A percentile compares a stretch with the other conserved stretches of the same genome.
phyloP scores from a whole-genome alignment of 805 yeast genomes.

The Schwanniomyces polymorphus region DNA sequence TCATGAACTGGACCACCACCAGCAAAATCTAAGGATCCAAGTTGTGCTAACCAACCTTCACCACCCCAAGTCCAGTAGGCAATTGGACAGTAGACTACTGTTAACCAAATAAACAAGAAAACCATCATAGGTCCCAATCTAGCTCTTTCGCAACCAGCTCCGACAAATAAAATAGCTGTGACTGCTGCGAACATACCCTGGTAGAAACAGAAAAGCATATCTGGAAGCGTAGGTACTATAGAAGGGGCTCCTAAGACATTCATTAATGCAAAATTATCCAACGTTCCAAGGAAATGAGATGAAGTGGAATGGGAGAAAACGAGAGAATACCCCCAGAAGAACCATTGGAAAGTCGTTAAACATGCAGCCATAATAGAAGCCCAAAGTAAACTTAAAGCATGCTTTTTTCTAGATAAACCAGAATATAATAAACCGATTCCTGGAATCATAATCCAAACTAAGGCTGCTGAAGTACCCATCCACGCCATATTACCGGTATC shows the following conservation, averaged over 20 bases:
- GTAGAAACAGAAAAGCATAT: slow-evolving; percentile 83
- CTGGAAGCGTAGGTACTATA: slow-evolving; percentile 73
- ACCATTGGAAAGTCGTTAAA: slow-evolving; percentile 90
- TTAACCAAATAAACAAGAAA: slow-evolving; percentile 89
- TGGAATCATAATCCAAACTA: slow-evolving; percentile 96
- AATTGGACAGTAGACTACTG: slow-evolving; percentile 92
- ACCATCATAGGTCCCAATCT: slow-evolving; percentile 96
- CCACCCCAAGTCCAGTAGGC: slow-evolving; percentile 99
- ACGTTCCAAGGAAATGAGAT: slow-evolving; percentile 74
- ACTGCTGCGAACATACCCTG: slow-evolving; percentile 97
- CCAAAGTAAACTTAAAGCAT: slow-evolving; percentile 93
- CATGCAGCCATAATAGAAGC: slow-evolving; percentile 88
- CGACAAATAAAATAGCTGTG: slow-evolving; percentile 91
- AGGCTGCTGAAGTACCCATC: slow-evolving; percentile 72
- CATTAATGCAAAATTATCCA: slow-evolving; percentile 77
- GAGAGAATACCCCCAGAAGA: slow-evolving; percentile 95
- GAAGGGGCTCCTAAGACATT: slow-evolving; percentile 81
- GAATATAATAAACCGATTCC: slow-evolving; percentile 93
- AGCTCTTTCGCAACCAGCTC: slow-evolving; percentile 98
- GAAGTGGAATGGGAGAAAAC: slow-evolving; percentile 70
- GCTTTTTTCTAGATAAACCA: slow-evolving; percentile 92
- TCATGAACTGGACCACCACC: slow-evolving; percentile 99
- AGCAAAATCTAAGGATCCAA: slow-evolving; percentile 93
- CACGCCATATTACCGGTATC: slow-evolving; percentile 81
- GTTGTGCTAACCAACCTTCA: slow-evolving; percentile 79